phyloP scores from a whole-genome alignment of 345 rosid species.

The Acer saccharum region DNA sequence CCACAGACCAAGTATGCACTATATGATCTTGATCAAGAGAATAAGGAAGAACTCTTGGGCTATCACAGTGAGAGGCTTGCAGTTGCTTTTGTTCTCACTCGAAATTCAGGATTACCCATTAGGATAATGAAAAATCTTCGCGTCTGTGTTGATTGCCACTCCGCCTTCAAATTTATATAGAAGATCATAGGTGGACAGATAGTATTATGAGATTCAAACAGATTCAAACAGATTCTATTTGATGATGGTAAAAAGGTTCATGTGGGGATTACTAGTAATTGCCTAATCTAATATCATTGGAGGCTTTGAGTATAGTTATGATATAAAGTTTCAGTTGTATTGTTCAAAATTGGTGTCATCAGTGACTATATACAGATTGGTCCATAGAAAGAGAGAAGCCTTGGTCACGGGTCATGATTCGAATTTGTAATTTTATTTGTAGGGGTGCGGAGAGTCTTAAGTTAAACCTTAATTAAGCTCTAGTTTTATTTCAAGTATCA shows the following conservation, averaged over 20 bases:
- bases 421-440: no score
- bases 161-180: constrained; percentile 83
- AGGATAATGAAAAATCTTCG: constrained; percentile 95
- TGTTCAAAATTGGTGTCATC: background rate
- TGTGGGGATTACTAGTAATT: constrained; percentile 84
- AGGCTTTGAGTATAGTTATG: background rate
- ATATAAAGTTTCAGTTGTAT: background rate
- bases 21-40: constrained; percentile 81
- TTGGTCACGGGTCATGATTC: background rate
- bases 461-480: no score
- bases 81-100: constrained; percentile 72
- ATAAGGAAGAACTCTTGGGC: constrained; percentile 76
- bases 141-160: constrained; percentile 84
- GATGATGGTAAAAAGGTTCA: constrained; percentile 65
- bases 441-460: no score
- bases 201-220: constrained; percentile 73
- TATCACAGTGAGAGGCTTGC: constrained; percentile 94
- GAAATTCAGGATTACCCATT: constrained; percentile 60
- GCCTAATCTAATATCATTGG: constrained; percentile 6
- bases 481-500: no score
- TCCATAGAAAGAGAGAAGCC: background rate
- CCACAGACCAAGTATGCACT: constrained; percentile 72
- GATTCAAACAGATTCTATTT: constrained; percentile 78
- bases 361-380: background rate
- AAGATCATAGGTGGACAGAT: constrained; percentile 60